Base-by-base conservation (phyloP, 805 yeast species). In the Candida adriatica region DNA sequence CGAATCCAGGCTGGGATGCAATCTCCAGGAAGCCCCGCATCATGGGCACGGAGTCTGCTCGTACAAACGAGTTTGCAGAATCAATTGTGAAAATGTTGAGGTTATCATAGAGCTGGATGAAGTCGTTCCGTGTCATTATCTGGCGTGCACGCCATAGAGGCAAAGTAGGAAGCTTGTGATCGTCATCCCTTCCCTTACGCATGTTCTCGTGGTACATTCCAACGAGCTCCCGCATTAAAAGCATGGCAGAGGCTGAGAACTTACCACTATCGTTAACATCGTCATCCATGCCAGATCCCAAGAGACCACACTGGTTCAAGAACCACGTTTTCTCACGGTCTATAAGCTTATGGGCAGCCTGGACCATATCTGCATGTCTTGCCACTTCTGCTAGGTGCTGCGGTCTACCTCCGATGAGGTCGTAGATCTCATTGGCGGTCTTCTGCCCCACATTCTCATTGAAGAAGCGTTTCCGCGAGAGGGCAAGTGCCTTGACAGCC, bases 21-120 rank as follows among this genome's bases (percentile, higher is more conserved):
- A 84, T 79, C 49, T 84, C 94, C 37, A 81, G 73, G 51, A 84
- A 84, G 5, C 90, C 94, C 43, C 88, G 68, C 94, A 84, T 81
- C 94, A 84, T 83, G 2, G 90, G 88, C 3, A 81, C 80, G 7
- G 85, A 75, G 52, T 84, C 94, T 0, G 94, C 90, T 21, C 81
- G 61, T 3, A 84, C 94, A 31, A 70, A 62, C 0, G 85, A 75
- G 35, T 72, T 68, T 6, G 47, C 39, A 1, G 84, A 73, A 55
- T 84, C 92, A 33, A 84, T 74, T 3, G 94, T 80, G 55, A 84
- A 84, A 17, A 84, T 72, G 52, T 84, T 84, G 42, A 83, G 58
- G 42, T 80, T 75, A 50, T 84, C 94, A 51, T 79, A 81, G 16
- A 53, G 59, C 46, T 82, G 84, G 36, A 84, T 84, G 49, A 71